Conservation (phyloP, 73 alveolate genomes). For the Stentor coeruleus region DNA sequence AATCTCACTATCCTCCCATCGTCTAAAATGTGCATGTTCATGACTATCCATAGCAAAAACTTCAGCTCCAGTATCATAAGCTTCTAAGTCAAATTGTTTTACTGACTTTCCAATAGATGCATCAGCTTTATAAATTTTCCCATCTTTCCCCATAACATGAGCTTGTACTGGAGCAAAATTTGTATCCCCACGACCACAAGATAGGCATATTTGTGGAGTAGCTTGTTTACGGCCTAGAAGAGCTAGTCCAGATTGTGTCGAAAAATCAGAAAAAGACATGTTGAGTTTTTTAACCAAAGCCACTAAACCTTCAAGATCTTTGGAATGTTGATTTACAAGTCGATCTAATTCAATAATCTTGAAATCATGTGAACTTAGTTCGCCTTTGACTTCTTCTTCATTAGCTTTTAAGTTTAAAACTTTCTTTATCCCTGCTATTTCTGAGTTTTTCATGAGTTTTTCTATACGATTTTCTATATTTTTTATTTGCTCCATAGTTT, state of each 20-base stretch:
- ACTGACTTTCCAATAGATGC: background rate
- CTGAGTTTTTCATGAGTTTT: background rate
- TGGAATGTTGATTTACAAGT: background rate
- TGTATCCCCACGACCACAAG: constrained; percentile 28
- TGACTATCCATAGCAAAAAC: constrained; percentile 1
- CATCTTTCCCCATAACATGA: constrained; percentile 10
- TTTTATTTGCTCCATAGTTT: constrained; percentile 14
- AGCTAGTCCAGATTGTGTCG: background rate
- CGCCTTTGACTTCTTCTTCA: background rate
- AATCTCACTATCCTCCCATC: background rate
- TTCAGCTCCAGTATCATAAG: background rate
- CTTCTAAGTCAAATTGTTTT: background rate
- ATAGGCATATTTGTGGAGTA: constrained; percentile 1
- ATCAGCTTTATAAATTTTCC: background rate
- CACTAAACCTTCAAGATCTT: background rate
- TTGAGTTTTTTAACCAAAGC: constrained; percentile 8
- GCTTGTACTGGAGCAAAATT: background rate
- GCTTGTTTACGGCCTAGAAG: background rate
- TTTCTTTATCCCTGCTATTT: background rate
- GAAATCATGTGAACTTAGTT: constrained; percentile 1
- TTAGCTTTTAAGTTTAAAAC: constrained; percentile 15
- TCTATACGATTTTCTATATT: constrained; percentile 2
- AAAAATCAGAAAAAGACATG: background rate
- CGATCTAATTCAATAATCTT: background rate
- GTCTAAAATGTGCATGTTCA: background rate